A percentile compares a stretch with the other conserved stretches of the same genome.
Evolutionary conservation across 345 rosid species (phyloP).

Genomic region (Laguncularia racemosa): DNA sequence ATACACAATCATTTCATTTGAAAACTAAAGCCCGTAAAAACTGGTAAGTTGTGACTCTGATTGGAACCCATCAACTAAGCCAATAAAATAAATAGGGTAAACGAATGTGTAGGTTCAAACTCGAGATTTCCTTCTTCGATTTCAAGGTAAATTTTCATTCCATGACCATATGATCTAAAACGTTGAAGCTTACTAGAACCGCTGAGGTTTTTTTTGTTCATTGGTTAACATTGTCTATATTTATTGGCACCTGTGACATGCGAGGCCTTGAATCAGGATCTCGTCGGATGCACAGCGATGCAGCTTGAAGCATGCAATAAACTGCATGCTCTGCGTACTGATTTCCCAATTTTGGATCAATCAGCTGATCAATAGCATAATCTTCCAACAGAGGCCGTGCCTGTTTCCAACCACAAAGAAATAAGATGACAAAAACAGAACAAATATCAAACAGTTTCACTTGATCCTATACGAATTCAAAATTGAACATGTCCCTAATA

Average conservation of each 20-base stretch:
- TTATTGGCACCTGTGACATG: conserved; percentile 78
- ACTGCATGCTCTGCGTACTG: conserved; percentile 68
- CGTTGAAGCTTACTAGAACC: no score
- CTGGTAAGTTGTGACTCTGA: no score
- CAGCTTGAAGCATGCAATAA: conserved; percentile 94
- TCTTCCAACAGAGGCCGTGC: conserved; percentile 95
- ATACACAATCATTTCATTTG: no score
- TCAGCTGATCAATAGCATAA: conserved; percentile 70
- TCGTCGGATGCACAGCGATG: conserved; percentile 74
- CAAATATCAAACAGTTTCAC: neutral
- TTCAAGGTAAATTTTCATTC: no score
- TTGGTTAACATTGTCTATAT: neutral
- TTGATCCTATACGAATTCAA: no score
- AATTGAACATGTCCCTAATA: neutral
- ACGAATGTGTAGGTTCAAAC: no score
- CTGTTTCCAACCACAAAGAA: conserved; percentile 24
- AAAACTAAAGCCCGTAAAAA: no score
- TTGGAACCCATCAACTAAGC: no score
- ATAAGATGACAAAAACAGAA: neutral
- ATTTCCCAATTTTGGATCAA: conserved; percentile 64
- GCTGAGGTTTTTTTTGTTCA: no score
- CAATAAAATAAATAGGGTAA: no score
- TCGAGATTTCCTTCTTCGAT: no score
- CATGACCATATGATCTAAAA: no score
- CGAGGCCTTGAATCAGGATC: conserved; percentile 95